A percentile compares a stretch with the other conserved stretches of the same genome.
Evolutionary conservation across 2,329 filamentous ascomycete species (phyloP).

Genomic region (Aplosporella prunicola): DNA sequence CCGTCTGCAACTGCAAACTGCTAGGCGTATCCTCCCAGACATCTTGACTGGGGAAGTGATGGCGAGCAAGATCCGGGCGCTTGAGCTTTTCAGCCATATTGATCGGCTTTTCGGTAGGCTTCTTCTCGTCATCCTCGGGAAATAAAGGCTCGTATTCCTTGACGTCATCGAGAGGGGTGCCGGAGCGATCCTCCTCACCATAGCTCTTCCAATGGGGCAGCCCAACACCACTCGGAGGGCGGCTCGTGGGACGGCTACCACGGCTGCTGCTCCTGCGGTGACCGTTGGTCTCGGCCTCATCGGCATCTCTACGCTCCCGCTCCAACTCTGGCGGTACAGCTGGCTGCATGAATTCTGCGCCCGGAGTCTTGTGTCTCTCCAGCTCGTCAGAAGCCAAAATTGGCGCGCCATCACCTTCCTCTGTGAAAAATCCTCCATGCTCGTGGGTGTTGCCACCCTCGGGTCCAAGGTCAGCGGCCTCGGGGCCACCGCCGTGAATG

Average conservation of each 20-base stretch:
- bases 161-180: constrained; percentile 73
- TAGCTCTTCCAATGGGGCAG: constrained; percentile 47
- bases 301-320: constrained; percentile 43
- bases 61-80: constrained; percentile 38
- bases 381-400: constrained; percentile 88
- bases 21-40: constrained; percentile 94
- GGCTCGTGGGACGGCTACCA: constrained; percentile 38
- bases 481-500: constrained; percentile 39
- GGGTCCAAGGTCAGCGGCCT: constrained; percentile 42
- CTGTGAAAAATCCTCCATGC: constrained; percentile 45
- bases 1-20: constrained; percentile 66
- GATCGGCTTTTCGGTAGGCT: constrained; percentile 42
- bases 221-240: constrained; percentile 31
- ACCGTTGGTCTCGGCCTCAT: constrained; percentile 41
- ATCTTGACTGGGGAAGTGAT: constrained; percentile 85
- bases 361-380: constrained; percentile 52
- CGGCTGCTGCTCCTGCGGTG: constrained; percentile 27
- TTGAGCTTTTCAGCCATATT: constrained; percentile 49
- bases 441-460: constrained; percentile 36
- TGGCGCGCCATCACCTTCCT: constrained; percentile 59
- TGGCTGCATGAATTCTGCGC: constrained; percentile 60
- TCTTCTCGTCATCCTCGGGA: constrained; percentile 58
- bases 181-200: constrained; percentile 41
- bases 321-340: constrained; percentile 62
- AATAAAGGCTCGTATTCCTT: constrained; percentile 95